Evolutionary conservation across 2,329 filamentous ascomycete genomes (phyloP), one percentile per base, ranked within the genome.

Genomic region (Colletotrichum melonis): DNA sequence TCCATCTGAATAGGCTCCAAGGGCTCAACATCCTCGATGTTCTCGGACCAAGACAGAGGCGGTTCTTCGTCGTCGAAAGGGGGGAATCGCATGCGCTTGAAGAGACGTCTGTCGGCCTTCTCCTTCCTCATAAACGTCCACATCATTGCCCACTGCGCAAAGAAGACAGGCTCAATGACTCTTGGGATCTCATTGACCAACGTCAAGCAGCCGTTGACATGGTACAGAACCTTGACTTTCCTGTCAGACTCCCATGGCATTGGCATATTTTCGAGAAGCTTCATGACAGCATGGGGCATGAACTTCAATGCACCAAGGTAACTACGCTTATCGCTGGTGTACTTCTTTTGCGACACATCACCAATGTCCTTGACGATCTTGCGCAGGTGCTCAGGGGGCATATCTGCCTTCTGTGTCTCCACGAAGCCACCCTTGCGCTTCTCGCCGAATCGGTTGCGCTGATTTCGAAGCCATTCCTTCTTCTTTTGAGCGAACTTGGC

Each of bases 141-240:
- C 97, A 99, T 99, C 67, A 96, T 97, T 14, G 97, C 97, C 97
- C 97, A 99, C 82, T 99, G 97, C 70, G 97, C 97, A 81, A 98
- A 95, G 83, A 97, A 99, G 4, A 99, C 94, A 0, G 97, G 97
- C 81, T 98, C 97, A 79, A 99, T 98, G 68, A 99, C 97, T 78
- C 97, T 91, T 16, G 97, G 97, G 7, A 93, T 95, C 86, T 99
- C 97, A 82, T 99, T 99, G 79, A 99, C 97, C 69, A 99, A 86
- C 1, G 97, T 99, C 84, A 99, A 84, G 80, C 97, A 99, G 35
- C 97, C 97, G 80, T 99, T 99, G 79, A 98, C 95, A 81, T 99
- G 97, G 82, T 99, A 99, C 14, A 99, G 88, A 32, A 99, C 97
- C 85, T 98, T 98, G 75, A 99, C 97, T 80, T 99, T 97, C 75